phyloP scores from a whole-genome alignment of 768 basidiomycete genomes.

The Dentipellis fragilis region DNA sequence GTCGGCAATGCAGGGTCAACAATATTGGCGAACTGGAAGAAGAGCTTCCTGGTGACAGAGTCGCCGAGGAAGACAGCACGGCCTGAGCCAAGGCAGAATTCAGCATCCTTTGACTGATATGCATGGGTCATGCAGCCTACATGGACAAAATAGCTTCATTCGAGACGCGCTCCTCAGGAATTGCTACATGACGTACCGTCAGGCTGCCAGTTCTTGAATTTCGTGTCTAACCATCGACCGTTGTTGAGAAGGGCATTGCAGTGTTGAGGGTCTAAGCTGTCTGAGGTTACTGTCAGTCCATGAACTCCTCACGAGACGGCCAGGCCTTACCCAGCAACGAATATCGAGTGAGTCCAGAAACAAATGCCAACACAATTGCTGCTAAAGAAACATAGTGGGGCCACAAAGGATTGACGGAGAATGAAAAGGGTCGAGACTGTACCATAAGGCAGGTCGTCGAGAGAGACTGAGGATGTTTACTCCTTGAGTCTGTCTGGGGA shows the following conservation, averaged over 20 bases:
- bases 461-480: neutral
- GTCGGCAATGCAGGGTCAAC: constrained; percentile 49
- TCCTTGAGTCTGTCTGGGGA: too few species aligned
- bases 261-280: constrained; percentile 60
- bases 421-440: constrained; percentile 17
- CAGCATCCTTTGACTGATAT: constrained; percentile 47
- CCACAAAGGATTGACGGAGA: constrained; percentile 36
- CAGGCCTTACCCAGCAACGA: constrained; percentile 19
- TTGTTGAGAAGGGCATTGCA: constrained; percentile 61
- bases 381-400: constrained; percentile 37
- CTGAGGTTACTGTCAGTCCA: constrained; percentile 28
- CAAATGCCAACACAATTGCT: constrained; percentile 27
- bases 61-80: constrained; percentile 77
- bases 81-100: constrained; percentile 44
- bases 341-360: constrained; percentile 32
- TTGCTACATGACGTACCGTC: constrained; percentile 41
- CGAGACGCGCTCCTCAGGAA: neutral
- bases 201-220: constrained; percentile 75
- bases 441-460: constrained; percentile 1
- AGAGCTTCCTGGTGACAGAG: constrained; percentile 71
- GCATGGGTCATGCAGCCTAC: constrained; percentile 73
- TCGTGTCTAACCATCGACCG: constrained; percentile 71
- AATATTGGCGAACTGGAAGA: constrained; percentile 59
- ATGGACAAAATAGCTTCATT: neutral
- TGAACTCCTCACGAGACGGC: neutral